Evolutionary conservation across 805 yeast species (phyloP).

Genomic region (Candida berthetii): DNA sequence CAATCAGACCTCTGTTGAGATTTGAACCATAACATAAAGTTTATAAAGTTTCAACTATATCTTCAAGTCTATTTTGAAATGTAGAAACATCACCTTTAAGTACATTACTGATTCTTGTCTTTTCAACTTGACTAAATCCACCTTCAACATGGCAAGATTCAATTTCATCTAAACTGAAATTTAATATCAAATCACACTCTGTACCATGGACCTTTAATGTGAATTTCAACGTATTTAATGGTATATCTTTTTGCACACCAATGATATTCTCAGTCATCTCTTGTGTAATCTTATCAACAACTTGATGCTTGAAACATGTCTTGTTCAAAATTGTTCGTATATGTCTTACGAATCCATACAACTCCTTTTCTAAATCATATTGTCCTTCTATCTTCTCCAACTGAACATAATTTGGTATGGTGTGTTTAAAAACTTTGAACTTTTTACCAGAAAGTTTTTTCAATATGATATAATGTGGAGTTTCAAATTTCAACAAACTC

Average conservation of each 20-base stretch:
- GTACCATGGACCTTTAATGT: slow-evolving; percentile 6
- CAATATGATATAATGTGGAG: slow-evolving; percentile 28
- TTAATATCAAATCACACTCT: slow-evolving; percentile 7
- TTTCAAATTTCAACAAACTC: slow-evolving; percentile 19
- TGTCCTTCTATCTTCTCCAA: slow-evolving; percentile 8
- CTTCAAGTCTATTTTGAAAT: slow-evolving; percentile 9
- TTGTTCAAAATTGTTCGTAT: slow-evolving; percentile 10
- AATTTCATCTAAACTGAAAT: slow-evolving; percentile 8
- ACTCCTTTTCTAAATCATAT: slow-evolving; percentile 10
- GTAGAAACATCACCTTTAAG: slow-evolving; percentile 12
- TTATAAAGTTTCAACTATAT: slow-evolving; percentile 8
- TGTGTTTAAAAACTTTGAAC: slow-evolving; percentile 27
- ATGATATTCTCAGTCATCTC: slow-evolving; percentile 5
- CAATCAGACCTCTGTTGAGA: background rate
- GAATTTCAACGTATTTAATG: slow-evolving; percentile 12
- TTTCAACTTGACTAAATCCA: slow-evolving; percentile 16
- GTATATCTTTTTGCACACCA: slow-evolving; percentile 14
- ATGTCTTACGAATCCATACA: slow-evolving; percentile 8
- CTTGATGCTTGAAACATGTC: slow-evolving; percentile 14
- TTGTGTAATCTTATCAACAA: slow-evolving; percentile 7
- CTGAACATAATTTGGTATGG: slow-evolving; percentile 24
- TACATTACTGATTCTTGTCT: slow-evolving; percentile 11
- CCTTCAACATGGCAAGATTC: slow-evolving; percentile 11
- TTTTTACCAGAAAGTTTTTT: slow-evolving; percentile 22
- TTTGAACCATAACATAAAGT: background rate